A percentile compares a stretch with the other conserved stretches of the same genome.
Conservation (phyloP, 2,329 filamentous ascomycete genomes). For the Septoria linicola region DNA sequence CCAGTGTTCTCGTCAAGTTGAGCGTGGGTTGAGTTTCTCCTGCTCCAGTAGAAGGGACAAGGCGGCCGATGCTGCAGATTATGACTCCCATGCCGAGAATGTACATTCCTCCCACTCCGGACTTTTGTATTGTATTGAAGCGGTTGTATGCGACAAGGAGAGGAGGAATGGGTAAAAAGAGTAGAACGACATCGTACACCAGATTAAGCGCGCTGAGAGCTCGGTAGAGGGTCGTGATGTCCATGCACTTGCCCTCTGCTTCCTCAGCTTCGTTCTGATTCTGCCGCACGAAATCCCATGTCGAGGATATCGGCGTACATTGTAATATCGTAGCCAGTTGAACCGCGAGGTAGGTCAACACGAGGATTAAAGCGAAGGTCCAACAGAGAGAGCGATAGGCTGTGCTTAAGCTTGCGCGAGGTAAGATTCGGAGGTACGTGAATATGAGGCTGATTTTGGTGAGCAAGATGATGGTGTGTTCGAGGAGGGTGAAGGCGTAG, state of each 20-base stretch:
- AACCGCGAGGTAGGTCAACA: slow-evolving; percentile 10
- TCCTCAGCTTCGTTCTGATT: too few relatives aligned
- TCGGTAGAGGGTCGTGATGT: slow-evolving; percentile 1
- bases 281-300: not conserved
- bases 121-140: not conserved
- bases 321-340: slow-evolving; percentile 15
- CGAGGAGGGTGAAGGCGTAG: slow-evolving; percentile 12
- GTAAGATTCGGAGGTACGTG: slow-evolving; percentile 15
- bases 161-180: slow-evolving; percentile 14
- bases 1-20: slow-evolving; percentile 5
- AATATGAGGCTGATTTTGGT: slow-evolving; percentile 14
- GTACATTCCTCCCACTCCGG: slow-evolving; percentile 10
- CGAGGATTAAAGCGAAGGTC: slow-evolving; percentile 1
- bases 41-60: slow-evolving; percentile 2
- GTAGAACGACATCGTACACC: slow-evolving; percentile 8
- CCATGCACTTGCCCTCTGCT: slow-evolving; percentile 5
- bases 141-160: slow-evolving; percentile 3
- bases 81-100: slow-evolving; percentile 15
- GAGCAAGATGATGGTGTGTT: slow-evolving; percentile 9
- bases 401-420: not conserved
- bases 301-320: slow-evolving; percentile 3
- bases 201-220: slow-evolving; percentile 12
- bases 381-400: slow-evolving; percentile 9
- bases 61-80: slow-evolving; percentile 7
- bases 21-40: not conserved